Conservation (phyloP, 768 basidiomycete genomes). For the Pleurotus ostreatus region DNA sequence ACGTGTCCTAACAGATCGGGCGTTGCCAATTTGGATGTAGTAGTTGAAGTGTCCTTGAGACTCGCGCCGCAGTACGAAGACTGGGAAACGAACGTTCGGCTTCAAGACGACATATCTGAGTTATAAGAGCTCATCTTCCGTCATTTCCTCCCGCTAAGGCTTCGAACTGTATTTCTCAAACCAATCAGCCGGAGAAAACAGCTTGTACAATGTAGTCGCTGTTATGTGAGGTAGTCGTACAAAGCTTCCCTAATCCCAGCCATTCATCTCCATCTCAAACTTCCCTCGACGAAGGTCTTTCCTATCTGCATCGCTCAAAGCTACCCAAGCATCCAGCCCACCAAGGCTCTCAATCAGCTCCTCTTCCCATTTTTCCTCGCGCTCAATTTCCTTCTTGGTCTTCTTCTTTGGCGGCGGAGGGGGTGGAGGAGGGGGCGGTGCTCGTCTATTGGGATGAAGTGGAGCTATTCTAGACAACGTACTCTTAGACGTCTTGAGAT, state of each 20-base stretch:
- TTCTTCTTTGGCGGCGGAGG: conserved; percentile 71
- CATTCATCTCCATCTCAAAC: conserved; percentile 58
- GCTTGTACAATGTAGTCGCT: too few relatives aligned
- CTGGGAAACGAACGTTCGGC: too few relatives aligned
- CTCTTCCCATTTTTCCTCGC: conserved; percentile 79
- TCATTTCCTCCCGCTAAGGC: too few relatives aligned
- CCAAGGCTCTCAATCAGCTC: conserved; percentile 72
- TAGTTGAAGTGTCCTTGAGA: too few relatives aligned
- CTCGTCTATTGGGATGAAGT: conserved; percentile 66
- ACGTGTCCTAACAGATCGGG: too few relatives aligned
- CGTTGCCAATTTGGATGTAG: too few relatives aligned
- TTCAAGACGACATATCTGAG: too few relatives aligned
- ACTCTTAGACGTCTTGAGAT: conserved; percentile 59
- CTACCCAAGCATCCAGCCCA: conserved; percentile 57
- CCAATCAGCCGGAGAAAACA: too few relatives aligned
- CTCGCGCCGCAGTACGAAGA: too few relatives aligned
- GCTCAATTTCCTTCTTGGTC: conserved; percentile 72
- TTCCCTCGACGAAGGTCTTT: conserved; percentile 55
- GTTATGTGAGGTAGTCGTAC: too few relatives aligned
- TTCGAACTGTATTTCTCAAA: too few relatives aligned
- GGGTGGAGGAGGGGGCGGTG: conserved; percentile 71
- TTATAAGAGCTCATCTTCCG: too few relatives aligned
- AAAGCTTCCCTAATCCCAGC: conserved; percentile 39
- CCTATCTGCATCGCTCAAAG: conserved; percentile 45
- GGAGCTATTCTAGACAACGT: conserved; percentile 69